phyloP scores from a whole-genome alignment of 768 basidiomycete species.

The Mycena haematopus region DNA sequence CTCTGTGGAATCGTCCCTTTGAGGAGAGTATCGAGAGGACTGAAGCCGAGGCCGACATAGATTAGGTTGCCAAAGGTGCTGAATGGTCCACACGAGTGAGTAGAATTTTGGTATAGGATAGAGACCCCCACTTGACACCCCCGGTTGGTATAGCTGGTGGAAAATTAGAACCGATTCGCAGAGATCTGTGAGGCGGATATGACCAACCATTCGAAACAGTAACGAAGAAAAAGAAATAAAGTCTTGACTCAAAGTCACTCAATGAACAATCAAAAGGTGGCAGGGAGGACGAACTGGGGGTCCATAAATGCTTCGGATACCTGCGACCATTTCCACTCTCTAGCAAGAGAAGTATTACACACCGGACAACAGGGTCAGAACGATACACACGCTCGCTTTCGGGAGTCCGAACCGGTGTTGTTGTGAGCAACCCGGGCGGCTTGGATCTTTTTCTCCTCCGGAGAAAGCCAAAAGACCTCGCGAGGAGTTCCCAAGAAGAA shows the following conservation, averaged over 20 bases:
- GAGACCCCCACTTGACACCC: background rate
- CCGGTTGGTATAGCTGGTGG: background rate
- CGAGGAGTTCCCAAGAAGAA: slow-evolving; percentile 8
- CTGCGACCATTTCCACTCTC: slow-evolving; percentile 3
- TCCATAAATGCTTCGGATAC: background rate
- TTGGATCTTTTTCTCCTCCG: slow-evolving; percentile 12
- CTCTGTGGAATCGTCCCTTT: slow-evolving; percentile 5
- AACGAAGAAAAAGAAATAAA: slow-evolving; percentile 8
- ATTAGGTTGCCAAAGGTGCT: slow-evolving; percentile 8
- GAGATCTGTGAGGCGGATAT: too few relatives aligned
- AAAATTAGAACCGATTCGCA: too few relatives aligned
- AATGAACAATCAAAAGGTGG: background rate
- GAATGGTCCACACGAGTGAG: background rate
- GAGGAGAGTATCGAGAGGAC: slow-evolving; percentile 1
- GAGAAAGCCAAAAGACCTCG: slow-evolving; percentile 10
- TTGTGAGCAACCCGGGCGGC: slow-evolving; percentile 10
- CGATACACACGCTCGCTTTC: background rate
- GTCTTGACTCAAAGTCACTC: background rate
- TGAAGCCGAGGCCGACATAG: slow-evolving; percentile 8
- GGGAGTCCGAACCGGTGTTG: slow-evolving; percentile 8
- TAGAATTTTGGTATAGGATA: too few relatives aligned
- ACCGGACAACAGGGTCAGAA: background rate
- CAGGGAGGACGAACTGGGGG: background rate
- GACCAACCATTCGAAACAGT: background rate
- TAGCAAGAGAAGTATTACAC: background rate